Evolutionary conservation across 2,329 filamentous ascomycete genomes (phyloP).

Genomic region (Fusarium euwallaceae): DNA sequence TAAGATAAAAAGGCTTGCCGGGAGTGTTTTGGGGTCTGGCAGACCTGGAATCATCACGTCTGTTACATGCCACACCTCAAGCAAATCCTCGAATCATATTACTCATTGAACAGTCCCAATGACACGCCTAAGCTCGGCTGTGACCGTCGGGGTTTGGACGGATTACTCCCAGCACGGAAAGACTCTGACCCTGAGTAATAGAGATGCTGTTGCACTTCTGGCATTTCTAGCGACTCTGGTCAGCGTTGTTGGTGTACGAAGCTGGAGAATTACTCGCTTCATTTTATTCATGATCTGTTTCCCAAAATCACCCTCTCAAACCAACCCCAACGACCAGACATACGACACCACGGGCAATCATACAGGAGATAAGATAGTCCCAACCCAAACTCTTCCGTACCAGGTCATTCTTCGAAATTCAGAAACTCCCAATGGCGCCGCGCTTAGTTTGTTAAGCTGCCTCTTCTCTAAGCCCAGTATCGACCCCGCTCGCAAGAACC

Average conservation of each 20-base stretch:
- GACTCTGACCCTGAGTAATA: background rate
- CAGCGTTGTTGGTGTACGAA: background rate
- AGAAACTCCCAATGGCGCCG: background rate
- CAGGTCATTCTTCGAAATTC: background rate
- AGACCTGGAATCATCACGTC: background rate
- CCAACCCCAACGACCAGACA: background rate
- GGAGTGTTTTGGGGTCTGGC: background rate
- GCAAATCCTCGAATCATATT: background rate
- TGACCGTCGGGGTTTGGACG: background rate
- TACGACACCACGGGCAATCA: background rate
- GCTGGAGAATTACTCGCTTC: conserved; percentile 5
- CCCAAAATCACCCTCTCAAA: background rate
- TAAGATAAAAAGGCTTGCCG: no score
- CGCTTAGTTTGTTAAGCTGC: background rate
- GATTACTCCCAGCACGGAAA: background rate
- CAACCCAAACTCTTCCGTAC: background rate
- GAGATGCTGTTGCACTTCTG: background rate
- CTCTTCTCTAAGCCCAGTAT: background rate
- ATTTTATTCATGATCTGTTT: background rate
- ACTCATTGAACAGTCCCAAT: background rate
- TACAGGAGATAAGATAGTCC: background rate
- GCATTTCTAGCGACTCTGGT: conserved; percentile 3
- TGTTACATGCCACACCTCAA: background rate
- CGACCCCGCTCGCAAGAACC: no score
- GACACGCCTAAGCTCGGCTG: background rate